A percentile compares a stretch with the other conserved stretches of the same genome.
phyloP scores from a whole-genome alignment of 2,329 filamentous ascomycete genomes.

The Waltergamsia citrina region DNA sequence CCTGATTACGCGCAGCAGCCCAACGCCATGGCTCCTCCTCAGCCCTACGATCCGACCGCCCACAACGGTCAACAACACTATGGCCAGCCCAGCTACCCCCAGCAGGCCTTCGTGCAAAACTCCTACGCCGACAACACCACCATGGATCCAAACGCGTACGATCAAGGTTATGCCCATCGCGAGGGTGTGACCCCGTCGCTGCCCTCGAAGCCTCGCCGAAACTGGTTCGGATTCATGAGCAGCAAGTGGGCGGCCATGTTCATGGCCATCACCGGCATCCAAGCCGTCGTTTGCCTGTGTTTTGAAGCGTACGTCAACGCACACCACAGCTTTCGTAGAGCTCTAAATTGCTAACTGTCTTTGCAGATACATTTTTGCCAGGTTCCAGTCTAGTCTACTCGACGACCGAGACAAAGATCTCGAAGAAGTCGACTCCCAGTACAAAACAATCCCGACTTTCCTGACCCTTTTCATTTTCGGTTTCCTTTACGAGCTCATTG shows the following conservation, averaged over 20 bases:
- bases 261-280: slow-evolving; percentile 60
- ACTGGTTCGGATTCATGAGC: slow-evolving; percentile 57
- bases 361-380: slow-evolving; percentile 78
- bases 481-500: slow-evolving; percentile 81
- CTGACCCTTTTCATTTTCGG: slow-evolving; percentile 95
- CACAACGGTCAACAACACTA: slow-evolving; percentile 19
- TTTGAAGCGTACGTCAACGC: slow-evolving; percentile 70
- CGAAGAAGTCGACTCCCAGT: slow-evolving; percentile 36
- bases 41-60: slow-evolving; percentile 10
- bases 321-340: not conserved
- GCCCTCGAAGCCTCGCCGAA: slow-evolving; percentile 27
- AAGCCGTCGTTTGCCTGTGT: slow-evolving; percentile 71
- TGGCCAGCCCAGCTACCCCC: slow-evolving; percentile 16
- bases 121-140: slow-evolving; percentile 16
- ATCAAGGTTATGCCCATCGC: slow-evolving; percentile 26
- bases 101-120: slow-evolving; percentile 11
- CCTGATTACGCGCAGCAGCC: slow-evolving; percentile 24
- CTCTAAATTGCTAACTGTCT: no score
- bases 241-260: slow-evolving; percentile 87
- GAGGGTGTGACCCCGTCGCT: slow-evolving; percentile 24
- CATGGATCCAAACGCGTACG: slow-evolving; percentile 15
- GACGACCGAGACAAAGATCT: slow-evolving; percentile 15
- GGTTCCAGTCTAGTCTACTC: slow-evolving; percentile 59
- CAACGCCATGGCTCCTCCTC: slow-evolving; percentile 12
- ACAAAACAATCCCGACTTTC: slow-evolving; percentile 82